Evolutionary conservation across 805 yeast species (phyloP).

Genomic region (Saccharomycopsis javanensis): DNA sequence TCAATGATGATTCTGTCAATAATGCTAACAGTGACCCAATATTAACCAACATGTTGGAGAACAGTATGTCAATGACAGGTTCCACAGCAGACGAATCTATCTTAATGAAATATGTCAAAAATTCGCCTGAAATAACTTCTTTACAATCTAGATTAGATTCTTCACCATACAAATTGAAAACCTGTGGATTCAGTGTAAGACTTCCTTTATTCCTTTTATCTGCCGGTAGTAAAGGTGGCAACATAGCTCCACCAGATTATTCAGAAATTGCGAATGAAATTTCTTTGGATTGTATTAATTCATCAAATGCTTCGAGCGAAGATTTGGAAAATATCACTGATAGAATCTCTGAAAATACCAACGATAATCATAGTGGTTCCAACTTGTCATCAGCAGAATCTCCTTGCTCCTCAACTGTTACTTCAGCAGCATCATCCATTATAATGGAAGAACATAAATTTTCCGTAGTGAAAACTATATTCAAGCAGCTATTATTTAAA

Average conservation of each 20-base stretch:
- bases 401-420: background rate
- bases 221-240: background rate
- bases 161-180: background rate
- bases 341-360: background rate
- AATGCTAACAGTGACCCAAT: background rate
- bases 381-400: background rate
- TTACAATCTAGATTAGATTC: background rate
- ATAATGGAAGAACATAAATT: background rate
- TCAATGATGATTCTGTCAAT: background rate
- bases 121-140: background rate
- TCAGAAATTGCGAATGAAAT: background rate
- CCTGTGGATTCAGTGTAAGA: background rate
- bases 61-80: background rate
- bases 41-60: background rate
- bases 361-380: background rate
- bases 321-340: background rate
- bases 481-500: background rate
- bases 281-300: background rate
- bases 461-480: background rate
- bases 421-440: background rate
- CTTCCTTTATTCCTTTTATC: conserved; percentile 1
- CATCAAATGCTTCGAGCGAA: background rate
- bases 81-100: background rate
- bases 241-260: conserved; percentile 10
- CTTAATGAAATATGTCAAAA: background rate